Percentiles rank a stretch among this genome's conserved stretches.
These are phyloP conservation scores for Stellera chamaejasme DNA, from an alignment of 345 rosid genomes.

Conservation along the genomic window DNA sequence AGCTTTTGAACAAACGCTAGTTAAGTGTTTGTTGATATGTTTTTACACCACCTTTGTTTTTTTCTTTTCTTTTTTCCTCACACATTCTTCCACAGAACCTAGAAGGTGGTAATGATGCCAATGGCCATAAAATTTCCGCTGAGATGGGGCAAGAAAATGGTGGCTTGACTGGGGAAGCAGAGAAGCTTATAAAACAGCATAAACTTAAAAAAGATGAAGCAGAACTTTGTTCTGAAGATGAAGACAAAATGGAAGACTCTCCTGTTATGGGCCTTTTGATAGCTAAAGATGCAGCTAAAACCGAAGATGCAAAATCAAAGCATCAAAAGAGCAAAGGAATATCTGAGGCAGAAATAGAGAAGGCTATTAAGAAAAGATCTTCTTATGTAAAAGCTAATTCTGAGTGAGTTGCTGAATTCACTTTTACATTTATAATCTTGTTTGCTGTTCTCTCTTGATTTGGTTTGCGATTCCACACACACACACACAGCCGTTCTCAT, in stretches of 20 bases:
- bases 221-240: conserved; percentile 38
- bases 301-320: conserved; percentile 25
- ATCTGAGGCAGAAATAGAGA: conserved; percentile 40
- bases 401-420: conserved; percentile 42
- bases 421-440: too few relatives aligned
- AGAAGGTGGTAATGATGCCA: conserved; percentile 30
- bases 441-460: too few relatives aligned
- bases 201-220: conserved; percentile 30
- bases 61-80: too few relatives aligned
- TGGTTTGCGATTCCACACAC: too few relatives aligned
- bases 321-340: conserved; percentile 28
- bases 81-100: conserved; percentile 25
- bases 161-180: conserved; percentile 23
- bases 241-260: conserved; percentile 61
- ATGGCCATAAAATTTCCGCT: conserved; percentile 37
- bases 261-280: conserved; percentile 66
- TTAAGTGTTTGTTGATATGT: too few relatives aligned
- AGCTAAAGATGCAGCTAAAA: conserved; percentile 25
- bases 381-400: conserved; percentile 56
- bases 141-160: conserved; percentile 26
- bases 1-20: too few relatives aligned
- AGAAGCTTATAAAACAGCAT: conserved; percentile 29
- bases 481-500: too few relatives aligned
- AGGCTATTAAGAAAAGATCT: conserved; percentile 51
- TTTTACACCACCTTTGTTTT: too few relatives aligned